Evolutionary conservation across 2,329 filamentous ascomycete genomes (phyloP), one percentile per base, ranked within the genome.

Genomic region (Aspergillus sp.): DNA sequence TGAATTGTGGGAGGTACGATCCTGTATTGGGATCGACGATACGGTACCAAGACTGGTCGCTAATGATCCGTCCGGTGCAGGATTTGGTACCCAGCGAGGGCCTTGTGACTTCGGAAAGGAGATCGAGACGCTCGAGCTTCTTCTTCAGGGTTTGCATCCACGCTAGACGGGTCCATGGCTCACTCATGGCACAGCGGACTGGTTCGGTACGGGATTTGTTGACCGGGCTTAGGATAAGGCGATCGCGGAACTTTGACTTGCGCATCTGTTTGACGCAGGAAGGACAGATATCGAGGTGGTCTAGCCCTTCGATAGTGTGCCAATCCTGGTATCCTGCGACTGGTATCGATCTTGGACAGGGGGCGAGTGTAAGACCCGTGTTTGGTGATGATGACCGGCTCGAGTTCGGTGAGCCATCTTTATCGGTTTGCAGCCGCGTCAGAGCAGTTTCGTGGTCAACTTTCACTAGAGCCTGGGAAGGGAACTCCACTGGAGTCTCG

Each of bases 101-200:
- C 9, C 84, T 82, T 5, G 88, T 87, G 35, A 96, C 81, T 39
- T 84, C 82, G 58, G 88, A 84, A 31, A 97, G 80, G 5, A 96
- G 76, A 12, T 84, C 83, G 41, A 95, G 76, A 62, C 91, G 86
- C 3, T 82, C 79, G 17, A 84, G 79, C 12, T 85, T 77, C 63
- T 90, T 85, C 72, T 92, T 91, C 52, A 90, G 77, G 2, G 87
- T 93, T 61, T 96, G 81, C 3, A 93, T 81, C 86, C 90, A 96
- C 1, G 92, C 92, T 40, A 96, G 86, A 27, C 90, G 87, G 66
- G 91, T 88, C 91, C 92, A 97, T 1, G 88, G 85, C 12, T 85
- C 82, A 31, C 90, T 90, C 73, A 97, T 91, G 62, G 92, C 88
- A 75, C 93, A 98, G 46, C 83, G 80, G 7, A 90, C 81, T 46